Percentiles rank a stretch among this genome's conserved stretches.
Conservation (phyloP, 1,139 yeast genomes). For the Ogataea hybrid region DNA sequence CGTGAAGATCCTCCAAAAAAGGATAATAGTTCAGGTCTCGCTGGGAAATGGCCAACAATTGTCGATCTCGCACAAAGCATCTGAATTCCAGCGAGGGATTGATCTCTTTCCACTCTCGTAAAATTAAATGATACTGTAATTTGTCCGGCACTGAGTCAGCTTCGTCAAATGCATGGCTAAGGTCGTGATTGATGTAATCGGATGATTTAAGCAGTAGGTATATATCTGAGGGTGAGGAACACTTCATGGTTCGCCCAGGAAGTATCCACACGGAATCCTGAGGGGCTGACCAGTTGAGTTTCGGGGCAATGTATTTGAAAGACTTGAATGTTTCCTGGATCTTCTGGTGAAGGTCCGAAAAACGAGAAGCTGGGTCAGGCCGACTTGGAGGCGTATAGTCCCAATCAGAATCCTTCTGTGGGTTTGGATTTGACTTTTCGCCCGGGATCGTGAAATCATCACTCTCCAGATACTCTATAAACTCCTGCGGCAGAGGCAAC, state of each 20-base stretch:
- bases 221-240: conserved; percentile 68
- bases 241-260: conserved; percentile 71
- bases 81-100: conserved; percentile 93
- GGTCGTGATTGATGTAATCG: conserved; percentile 81
- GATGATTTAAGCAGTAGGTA: conserved; percentile 82
- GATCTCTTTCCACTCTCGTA: conserved; percentile 75
- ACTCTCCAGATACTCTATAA: conserved; percentile 65
- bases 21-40: conserved; percentile 82
- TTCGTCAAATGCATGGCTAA: conserved; percentile 64
- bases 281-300: conserved; percentile 96
- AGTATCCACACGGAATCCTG: conserved; percentile 92
- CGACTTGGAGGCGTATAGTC: conserved; percentile 5
- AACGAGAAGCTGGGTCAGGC: conserved; percentile 46
- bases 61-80: conserved; percentile 65
- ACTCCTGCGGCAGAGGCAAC: conserved; percentile 65
- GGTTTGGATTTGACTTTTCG: conserved; percentile 25
- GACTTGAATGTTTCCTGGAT: conserved; percentile 43
- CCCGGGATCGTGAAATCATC: conserved; percentile 76
- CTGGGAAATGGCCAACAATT: conserved; percentile 74
- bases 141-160: conserved; percentile 21
- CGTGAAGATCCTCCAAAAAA: conserved; percentile 51
- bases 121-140: conserved; percentile 56
- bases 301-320: conserved; percentile 73
- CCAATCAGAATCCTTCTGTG: conserved; percentile 41
- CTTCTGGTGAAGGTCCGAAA: conserved; percentile 55